Percentiles rank a stretch among this genome's conserved stretches.
Evolutionary conservation across 2,329 filamentous ascomycete genomes (phyloP).

Genomic region (Ceratocystis destructans): DNA sequence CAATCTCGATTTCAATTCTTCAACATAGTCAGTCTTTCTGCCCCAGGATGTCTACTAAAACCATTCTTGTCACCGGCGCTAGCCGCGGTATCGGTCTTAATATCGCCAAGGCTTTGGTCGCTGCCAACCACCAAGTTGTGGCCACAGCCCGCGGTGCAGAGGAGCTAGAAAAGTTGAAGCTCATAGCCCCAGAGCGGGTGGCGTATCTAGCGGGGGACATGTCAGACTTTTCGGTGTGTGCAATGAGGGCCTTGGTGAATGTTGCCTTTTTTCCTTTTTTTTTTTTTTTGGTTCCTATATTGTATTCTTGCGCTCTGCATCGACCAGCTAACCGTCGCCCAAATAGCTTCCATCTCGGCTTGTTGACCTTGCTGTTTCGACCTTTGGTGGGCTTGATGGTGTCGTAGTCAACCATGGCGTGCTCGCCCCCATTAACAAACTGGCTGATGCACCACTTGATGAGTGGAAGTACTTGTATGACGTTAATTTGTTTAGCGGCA

Average conservation of each 20-base stretch:
- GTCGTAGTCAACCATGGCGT: slow-evolving; percentile 81
- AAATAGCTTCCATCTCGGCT: slow-evolving; percentile 35
- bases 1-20: background rate
- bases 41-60: slow-evolving; percentile 48
- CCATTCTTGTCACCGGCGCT: slow-evolving; percentile 55
- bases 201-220: slow-evolving; percentile 44
- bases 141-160: slow-evolving; percentile 41
- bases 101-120: slow-evolving; percentile 38
- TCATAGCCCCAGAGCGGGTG: slow-evolving; percentile 39
- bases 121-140: slow-evolving; percentile 43
- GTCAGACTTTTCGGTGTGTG: slow-evolving; percentile 35
- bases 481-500: slow-evolving; percentile 72
- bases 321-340: slow-evolving; percentile 5
- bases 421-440: slow-evolving; percentile 57
- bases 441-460: slow-evolving; percentile 53
- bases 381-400: slow-evolving; percentile 63
- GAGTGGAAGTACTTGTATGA: slow-evolving; percentile 69
- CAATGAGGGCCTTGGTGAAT: too few species aligned
- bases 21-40: background rate
- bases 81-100: slow-evolving; percentile 50
- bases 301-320: background rate
- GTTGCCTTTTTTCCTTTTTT: background rate
- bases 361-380: slow-evolving; percentile 48
- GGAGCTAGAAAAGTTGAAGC: slow-evolving; percentile 37
- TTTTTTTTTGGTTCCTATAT: background rate